Evolutionary conservation across 148 eudicot species (phyloP).

Genomic region (Pharnaceum exiguum): DNA sequence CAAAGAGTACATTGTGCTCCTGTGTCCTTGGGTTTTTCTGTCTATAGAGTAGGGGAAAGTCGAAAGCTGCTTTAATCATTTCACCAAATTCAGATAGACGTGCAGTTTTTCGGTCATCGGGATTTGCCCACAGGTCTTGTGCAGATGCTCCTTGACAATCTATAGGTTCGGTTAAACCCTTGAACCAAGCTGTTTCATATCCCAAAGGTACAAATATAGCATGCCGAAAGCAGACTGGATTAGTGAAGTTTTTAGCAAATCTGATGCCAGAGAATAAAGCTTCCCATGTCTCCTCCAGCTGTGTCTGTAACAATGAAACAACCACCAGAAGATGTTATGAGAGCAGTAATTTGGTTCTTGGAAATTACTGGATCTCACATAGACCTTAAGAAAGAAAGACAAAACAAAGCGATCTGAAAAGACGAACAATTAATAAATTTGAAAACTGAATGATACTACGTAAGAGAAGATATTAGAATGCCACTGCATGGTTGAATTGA

Average conservation of each 20-base stretch:
- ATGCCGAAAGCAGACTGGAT: constrained; percentile 87
- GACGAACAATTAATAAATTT: too few species aligned
- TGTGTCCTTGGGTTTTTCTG: constrained; percentile 42
- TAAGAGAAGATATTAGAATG: too few species aligned
- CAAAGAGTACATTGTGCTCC: constrained; percentile 66
- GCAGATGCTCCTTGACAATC: constrained; percentile 78
- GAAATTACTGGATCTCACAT: neutral
- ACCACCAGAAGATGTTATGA: neutral
- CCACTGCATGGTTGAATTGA: too few species aligned
- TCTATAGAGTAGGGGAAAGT: constrained; percentile 53
- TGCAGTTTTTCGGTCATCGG: constrained; percentile 67
- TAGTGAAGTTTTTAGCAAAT: constrained; percentile 78
- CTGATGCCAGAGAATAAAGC: constrained; percentile 72
- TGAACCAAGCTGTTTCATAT: constrained; percentile 85
- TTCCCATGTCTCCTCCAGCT: constrained; percentile 89
- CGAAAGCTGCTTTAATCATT: constrained; percentile 86
- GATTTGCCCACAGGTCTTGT: constrained; percentile 64
- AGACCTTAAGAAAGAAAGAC: neutral
- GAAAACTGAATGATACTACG: too few species aligned
- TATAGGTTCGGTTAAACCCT: constrained; percentile 59
- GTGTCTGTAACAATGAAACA: constrained; percentile 67
- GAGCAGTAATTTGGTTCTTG: neutral
- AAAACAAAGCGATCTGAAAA: too few species aligned
- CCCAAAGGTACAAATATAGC: constrained; percentile 80
- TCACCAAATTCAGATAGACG: constrained; percentile 90